Conservation (phyloP, 306 rosid species). For the Castanopsis chinensis region DNA sequence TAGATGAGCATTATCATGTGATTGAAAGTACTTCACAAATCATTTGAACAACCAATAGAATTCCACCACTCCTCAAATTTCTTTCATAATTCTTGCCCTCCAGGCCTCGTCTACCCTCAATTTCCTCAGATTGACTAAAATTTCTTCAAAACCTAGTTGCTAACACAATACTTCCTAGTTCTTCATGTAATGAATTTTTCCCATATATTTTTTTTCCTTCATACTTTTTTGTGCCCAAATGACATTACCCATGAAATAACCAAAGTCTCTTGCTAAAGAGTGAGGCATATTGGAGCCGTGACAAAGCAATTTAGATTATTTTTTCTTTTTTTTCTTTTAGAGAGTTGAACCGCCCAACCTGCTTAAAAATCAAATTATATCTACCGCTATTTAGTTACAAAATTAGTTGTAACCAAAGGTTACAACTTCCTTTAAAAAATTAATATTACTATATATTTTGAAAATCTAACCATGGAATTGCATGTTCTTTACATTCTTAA, state of each 20-base stretch:
- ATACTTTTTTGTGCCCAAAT: background rate
- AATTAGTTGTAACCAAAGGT: too few relatives aligned
- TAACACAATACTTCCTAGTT: background rate
- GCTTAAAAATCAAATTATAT: too few relatives aligned
- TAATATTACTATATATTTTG: too few relatives aligned
- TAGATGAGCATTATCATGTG: conserved; percentile 21
- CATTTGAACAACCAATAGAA: background rate
- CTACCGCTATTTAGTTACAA: too few relatives aligned
- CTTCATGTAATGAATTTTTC: background rate
- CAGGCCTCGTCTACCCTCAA: background rate
- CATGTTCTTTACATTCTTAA: too few relatives aligned
- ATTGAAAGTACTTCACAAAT: background rate
- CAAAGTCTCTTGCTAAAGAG: background rate
- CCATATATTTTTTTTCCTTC: background rate
- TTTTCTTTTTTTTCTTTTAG: too few relatives aligned
- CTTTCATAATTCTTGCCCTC: background rate
- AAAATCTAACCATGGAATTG: too few relatives aligned
- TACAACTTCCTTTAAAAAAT: too few relatives aligned
- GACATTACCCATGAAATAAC: background rate
- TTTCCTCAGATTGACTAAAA: background rate
- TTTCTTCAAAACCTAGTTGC: background rate
- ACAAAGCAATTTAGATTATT: background rate
- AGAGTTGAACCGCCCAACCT: too few relatives aligned
- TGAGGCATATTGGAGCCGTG: background rate
- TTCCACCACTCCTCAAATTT: background rate